A percentile compares a stretch with the other conserved stretches of the same genome.
phyloP scores from a whole-genome alignment of 768 basidiomycete genomes.

The Cystobasidium ongulense region DNA sequence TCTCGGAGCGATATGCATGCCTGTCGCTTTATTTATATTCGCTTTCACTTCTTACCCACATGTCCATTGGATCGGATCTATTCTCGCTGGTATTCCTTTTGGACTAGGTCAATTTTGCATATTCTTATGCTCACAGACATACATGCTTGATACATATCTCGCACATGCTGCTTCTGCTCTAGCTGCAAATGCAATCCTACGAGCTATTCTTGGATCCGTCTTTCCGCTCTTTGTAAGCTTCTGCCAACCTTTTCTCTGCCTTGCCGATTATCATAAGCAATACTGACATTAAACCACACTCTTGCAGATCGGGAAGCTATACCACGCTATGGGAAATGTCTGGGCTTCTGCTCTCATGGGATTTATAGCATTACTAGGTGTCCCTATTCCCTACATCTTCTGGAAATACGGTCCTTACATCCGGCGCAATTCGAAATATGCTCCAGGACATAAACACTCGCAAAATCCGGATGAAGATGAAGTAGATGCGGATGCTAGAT shows the following conservation, averaged over 20 bases:
- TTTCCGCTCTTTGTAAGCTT: conserved; percentile 24
- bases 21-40: conserved; percentile 45
- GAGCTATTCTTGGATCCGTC: conserved; percentile 38
- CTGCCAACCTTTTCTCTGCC: background rate
- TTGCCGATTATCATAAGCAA: too few relatives aligned
- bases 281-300: background rate
- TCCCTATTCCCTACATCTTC: conserved; percentile 37
- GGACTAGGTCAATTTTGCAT: conserved; percentile 45
- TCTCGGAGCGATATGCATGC: conserved; percentile 41
- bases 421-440: conserved; percentile 35
- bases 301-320: conserved; percentile 34
- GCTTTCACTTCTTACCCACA: conserved; percentile 43
- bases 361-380: conserved; percentile 36
- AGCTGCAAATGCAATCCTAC: conserved; percentile 42
- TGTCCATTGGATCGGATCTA: conserved; percentile 45
- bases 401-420: conserved; percentile 35
- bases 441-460: conserved; percentile 30
- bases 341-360: conserved; percentile 40
- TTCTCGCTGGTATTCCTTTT: conserved; percentile 55
- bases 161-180: conserved; percentile 37
- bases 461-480: background rate
- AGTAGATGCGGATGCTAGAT: background rate
- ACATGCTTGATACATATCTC: conserved; percentile 38
- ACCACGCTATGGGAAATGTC: conserved; percentile 37
- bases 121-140: conserved; percentile 27